Evolutionary conservation across 2,329 filamentous ascomycete species (phyloP).

Genomic region (Penicillium sp.): DNA sequence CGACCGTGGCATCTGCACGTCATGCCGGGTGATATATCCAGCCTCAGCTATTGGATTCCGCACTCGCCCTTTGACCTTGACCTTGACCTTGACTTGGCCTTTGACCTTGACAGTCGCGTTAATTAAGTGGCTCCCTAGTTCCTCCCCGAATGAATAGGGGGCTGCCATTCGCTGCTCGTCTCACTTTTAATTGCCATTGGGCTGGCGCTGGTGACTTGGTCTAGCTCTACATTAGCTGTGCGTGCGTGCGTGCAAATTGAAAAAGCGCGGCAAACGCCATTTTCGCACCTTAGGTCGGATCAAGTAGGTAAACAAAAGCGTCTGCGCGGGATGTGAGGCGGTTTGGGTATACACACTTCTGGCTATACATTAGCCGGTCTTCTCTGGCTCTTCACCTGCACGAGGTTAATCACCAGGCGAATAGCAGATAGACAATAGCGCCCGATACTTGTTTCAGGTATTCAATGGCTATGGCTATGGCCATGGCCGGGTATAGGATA

Average conservation of each 20-base stretch:
- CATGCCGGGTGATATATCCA: constrained; percentile 1
- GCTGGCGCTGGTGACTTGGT: background rate
- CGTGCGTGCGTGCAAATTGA: too few relatives aligned
- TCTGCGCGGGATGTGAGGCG: background rate
- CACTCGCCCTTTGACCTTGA: background rate
- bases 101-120: background rate
- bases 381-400: background rate
- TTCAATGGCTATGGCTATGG: too few relatives aligned
- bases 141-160: background rate
- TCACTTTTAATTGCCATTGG: background rate
- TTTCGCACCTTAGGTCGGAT: background rate
- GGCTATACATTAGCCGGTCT: too few relatives aligned
- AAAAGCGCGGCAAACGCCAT: background rate
- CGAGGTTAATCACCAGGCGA: background rate
- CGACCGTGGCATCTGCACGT: background rate
- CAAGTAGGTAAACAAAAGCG: constrained; percentile 1
- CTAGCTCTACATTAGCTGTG: background rate
- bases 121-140: background rate
- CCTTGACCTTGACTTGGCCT: too few relatives aligned
- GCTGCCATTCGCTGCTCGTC: background rate
- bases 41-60: background rate
- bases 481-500: too few relatives aligned
- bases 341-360: constrained; percentile 7
- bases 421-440: too few relatives aligned
- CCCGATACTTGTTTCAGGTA: too few relatives aligned